Percentiles rank a stretch among this genome's conserved stretches.
These are phyloP conservation scores for Uronychia setigera DNA, from an alignment of 73 alveolate species.

Conservation along the genomic window DNA sequence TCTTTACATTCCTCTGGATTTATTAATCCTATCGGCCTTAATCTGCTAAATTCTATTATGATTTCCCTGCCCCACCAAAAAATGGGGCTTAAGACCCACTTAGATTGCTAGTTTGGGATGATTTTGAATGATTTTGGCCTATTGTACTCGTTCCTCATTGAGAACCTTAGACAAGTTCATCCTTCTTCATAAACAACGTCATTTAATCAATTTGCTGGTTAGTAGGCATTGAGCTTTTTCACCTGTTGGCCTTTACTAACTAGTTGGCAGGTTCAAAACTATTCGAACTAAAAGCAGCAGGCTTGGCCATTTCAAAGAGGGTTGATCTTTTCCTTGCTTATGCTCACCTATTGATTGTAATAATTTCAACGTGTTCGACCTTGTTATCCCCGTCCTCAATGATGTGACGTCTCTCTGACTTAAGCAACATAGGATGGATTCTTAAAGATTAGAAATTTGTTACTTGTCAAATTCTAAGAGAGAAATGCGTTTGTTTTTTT, in stretches of 20 bases:
- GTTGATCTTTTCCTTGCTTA: neutral
- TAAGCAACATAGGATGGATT: too few species aligned
- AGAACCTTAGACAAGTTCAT: neutral
- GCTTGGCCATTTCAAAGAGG: neutral
- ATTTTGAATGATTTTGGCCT: neutral
- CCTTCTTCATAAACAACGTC: neutral
- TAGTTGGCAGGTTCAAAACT: too few species aligned
- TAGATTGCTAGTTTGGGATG: too few species aligned
- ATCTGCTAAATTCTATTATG: neutral
- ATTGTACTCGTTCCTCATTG: neutral
- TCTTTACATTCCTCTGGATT: neutral
- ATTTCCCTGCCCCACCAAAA: neutral
- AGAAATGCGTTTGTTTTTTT: too few species aligned
- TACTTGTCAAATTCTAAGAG: too few species aligned
- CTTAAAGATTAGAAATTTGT: too few species aligned
- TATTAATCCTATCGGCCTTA: neutral
- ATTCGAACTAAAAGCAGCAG: neutral
- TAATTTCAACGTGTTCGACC: too few species aligned
- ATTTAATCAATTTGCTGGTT: too few species aligned
- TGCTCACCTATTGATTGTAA: too few species aligned
- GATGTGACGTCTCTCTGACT: too few species aligned
- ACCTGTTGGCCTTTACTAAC: neutral
- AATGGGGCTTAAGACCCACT: neutral
- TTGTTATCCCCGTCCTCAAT: too few species aligned
- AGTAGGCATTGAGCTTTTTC: neutral